A percentile compares a stretch with the other conserved stretches of the same genome.
These are phyloP conservation scores for Alternaria ethzedia DNA, from an alignment of 2,329 filamentous ascomycete species.

Conservation along the genomic window DNA sequence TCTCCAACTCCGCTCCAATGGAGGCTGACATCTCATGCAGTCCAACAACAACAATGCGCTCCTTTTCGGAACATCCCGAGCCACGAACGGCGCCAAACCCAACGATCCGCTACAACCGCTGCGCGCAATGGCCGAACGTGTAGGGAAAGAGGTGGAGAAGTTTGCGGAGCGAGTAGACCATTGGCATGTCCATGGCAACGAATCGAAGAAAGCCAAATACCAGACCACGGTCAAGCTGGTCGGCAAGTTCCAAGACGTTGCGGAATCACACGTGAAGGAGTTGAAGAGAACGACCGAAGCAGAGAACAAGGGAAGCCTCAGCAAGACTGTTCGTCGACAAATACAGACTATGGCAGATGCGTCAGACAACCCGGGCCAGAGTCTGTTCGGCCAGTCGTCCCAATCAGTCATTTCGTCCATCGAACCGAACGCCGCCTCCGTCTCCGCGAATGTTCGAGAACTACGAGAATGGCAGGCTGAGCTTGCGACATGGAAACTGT, in stretches of 20 bases:
- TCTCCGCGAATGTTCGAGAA: constrained; percentile 54
- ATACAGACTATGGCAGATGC: constrained; percentile 40
- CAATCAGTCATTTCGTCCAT: constrained; percentile 24
- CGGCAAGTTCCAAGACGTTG: constrained; percentile 56
- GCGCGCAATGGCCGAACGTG: constrained; percentile 69
- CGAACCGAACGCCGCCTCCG: constrained; percentile 21
- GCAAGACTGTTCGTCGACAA: constrained; percentile 40
- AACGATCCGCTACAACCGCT: constrained; percentile 63
- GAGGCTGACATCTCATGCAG: constrained; percentile 6
- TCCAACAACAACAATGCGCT: constrained; percentile 16
- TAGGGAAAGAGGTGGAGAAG: constrained; percentile 81
- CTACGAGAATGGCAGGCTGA: constrained; percentile 78
- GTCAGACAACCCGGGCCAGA: constrained; percentile 14
- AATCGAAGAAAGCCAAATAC: constrained; percentile 60
- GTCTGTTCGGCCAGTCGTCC: constrained; percentile 24
- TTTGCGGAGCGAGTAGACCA: constrained; percentile 85
- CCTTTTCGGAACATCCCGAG: constrained; percentile 21
- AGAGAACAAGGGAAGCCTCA: constrained; percentile 43
- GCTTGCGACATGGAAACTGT: constrained; percentile 86
- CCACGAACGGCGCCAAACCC: constrained; percentile 16
- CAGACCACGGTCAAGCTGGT: constrained; percentile 49
- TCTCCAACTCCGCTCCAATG: not conserved
- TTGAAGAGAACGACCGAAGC: constrained; percentile 53
- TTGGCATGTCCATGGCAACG: constrained; percentile 56
- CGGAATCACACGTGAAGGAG: constrained; percentile 57